Base-by-base conservation (phyloP, 2,329 filamentous ascomycete genomes). In the Polytolypa hystricis region DNA sequence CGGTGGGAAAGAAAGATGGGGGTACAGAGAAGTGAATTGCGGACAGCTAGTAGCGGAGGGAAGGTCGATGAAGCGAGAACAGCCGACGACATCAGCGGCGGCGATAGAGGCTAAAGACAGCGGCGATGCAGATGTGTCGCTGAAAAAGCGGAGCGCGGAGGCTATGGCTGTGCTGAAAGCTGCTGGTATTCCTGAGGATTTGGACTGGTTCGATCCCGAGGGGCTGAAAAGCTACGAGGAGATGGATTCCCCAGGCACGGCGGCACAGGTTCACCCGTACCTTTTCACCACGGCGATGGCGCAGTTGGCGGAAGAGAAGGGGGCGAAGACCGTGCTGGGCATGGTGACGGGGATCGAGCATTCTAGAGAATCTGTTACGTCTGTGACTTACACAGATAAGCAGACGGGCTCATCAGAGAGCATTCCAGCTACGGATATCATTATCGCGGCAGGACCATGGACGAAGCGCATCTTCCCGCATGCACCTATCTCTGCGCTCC, bases 261-360 rank as follows among this genome's bases (percentile, higher is more conserved):
- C 91, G 1, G 84, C 91, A 0, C 91, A 98, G 60, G 89, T 96
- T 2, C 89, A 98, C 52, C 91, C 91, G 0, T 83, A 80, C 43
- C 78, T 85, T 30, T 96, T 98, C 54, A 96, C 91, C 0, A 89
- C 76, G 0, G 70, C 78, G 11, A 93, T 96, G 59, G 84, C 83
- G 4, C 66, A 75, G 28, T 69, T 95, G 9, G 86, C 89, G 0
- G 64, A 73, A 38, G 74, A 83, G 35, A 71, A 70, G 17, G 83
- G 83, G 2, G 76, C 73, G 45, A 72, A 79, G 15, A 69, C 95
- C 36, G 66, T 75, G 19, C 67, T 80, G 29, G 77, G 79, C 7
- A 71, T 75, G 2, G 86, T 86, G 3, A 84, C 74, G 2, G 65
- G 64, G 11, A 81, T 95, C 42, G 70, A 72, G 33, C 69, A 73